Evolutionary conservation across 352 stramenopile species (phyloP), one percentile per base, ranked within the genome.

Genomic region (Hyaloperonospora brassicae): DNA sequence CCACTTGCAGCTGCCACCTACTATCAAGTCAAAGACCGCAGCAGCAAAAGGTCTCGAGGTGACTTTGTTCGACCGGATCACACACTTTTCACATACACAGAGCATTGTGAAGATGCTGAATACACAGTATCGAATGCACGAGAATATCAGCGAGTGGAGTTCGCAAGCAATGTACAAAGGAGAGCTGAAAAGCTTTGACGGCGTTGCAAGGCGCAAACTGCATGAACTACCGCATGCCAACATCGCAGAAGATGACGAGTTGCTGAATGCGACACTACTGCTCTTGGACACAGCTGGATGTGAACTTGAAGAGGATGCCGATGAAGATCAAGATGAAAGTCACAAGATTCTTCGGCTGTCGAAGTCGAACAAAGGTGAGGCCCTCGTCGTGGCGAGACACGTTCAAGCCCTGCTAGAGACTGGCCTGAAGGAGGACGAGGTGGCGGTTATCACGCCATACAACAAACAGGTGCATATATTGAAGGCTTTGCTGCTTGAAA

Each of bases 361-460:
- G 24, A 93, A 93, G 45, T 87, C 68, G 0, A 96, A 96, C 49
- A 54, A 69, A 31, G 78, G 84, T 4, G 87, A 96, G 62, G 87
- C 83, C 0, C 55, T 51, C 0, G 62, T 96, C 6, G 86, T 93
- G 11, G 72, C 68, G 10, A 68, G 72, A 44, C 93, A 98, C 69
- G 84, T 98, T 2, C 61, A 72, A 13, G 71, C 67, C 2, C 70
- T 99, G 14, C 50, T 98, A 5, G 47, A 64, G 2, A 46, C 81
- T 41, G 95, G 95, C 1, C 43, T 99, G 5, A 73, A 66, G 17
- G 74, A 84, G 31, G 72, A 93, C 34, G 87, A 99, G 46, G 81
- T 99, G 25, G 96, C 91, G 17, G 84, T 99, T 21, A 98, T 99
- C 65, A 98, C 97, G 22, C 97, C 97, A 2, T 99, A 98, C 79